A percentile compares a stretch with the other conserved stretches of the same genome.
phyloP scores from a whole-genome alignment of 1,284 basidiomycete species.

The Cystobasidiaceae sp. region DNA sequence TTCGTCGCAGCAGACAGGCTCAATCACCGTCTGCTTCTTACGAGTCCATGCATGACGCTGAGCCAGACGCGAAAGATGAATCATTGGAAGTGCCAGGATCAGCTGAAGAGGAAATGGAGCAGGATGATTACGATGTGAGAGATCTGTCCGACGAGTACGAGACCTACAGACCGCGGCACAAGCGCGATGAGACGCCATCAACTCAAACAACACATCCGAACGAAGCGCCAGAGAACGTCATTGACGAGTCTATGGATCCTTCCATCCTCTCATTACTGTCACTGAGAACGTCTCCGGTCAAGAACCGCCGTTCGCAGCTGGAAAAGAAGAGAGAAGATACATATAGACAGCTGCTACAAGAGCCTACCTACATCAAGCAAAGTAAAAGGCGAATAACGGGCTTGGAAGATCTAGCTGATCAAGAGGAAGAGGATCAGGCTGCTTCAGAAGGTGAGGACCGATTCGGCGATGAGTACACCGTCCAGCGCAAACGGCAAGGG shows the following conservation, averaged over 20 bases:
- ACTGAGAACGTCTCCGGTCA: conserved; percentile 23
- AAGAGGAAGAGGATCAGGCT: conserved; percentile 1
- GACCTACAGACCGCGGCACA: neutral
- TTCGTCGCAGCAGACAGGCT: neutral
- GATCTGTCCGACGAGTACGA: conserved; percentile 24
- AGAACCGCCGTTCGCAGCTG: conserved; percentile 9
- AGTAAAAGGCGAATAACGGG: neutral
- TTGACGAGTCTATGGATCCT: conserved; percentile 6
- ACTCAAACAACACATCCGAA: neutral
- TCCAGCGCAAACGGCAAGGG: neutral
- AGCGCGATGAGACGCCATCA: neutral
- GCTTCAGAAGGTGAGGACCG: neutral
- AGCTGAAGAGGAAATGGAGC: neutral
- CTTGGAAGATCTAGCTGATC: conserved; percentile 28
- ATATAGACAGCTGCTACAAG: conserved; percentile 10
- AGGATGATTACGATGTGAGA: conserved; percentile 12
- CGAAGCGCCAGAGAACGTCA: neutral
- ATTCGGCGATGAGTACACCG: neutral
- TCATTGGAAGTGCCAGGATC: neutral
- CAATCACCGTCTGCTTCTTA: neutral
- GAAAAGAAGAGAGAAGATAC: conserved; percentile 13
- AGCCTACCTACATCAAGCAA: conserved; percentile 17
- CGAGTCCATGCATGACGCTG: neutral
- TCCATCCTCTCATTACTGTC: conserved; percentile 9
- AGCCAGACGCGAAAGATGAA: neutral